Evolutionary conservation across 345 rosid genomes (phyloP), one percentile per base, ranked within the genome.

Genomic region (Erysimum cheiranthoides): DNA sequence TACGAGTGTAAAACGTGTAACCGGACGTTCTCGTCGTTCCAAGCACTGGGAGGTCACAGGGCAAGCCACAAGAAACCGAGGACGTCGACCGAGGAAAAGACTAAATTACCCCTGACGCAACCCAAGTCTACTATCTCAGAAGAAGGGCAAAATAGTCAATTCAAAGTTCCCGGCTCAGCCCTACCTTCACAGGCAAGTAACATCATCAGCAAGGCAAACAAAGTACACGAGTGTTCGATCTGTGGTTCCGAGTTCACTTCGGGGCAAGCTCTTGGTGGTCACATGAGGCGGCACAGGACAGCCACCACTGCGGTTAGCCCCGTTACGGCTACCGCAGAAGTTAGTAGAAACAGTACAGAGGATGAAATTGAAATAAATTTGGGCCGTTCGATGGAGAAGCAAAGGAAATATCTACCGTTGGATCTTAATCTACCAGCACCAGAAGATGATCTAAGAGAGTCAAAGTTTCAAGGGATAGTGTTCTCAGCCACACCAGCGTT

Each of bases 361-460:
- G 76, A 77, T 0, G 74, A 73, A 30, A 61, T 8, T 43, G 67
- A 62, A 42, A 60, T 60, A 2, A 73, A 38, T 39, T 2, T 61
- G 21, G 6, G 34, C 78, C 63, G 60, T 66, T 73, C 62, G 69
- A 71, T 83, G 70, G 81, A 86, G 8, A 10, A 56, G 36, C 80
- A 79, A 7, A 84, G 82, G 70, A 86, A 78, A 46, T 78, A 85
- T 66, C 79, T 96, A 56, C 57, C 83, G 21, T 78, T 96, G 79
- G 99, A 96, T 84, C 97, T 96, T 57, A 96, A 96, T 80, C 92
- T 93, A 21, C 97, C 99, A 10, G 98, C 99, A 35, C 98, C 96
- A 16, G 95, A 85, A 28, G 97, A 90, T 18, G 89, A 91, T 70
- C 82, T 74, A 58, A 84, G 74, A 16, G 86, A 84, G 57, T 70